Evolutionary conservation across 2,329 filamentous ascomycete genomes (phyloP).

Genomic region (Ophiostoma tasmaniense): DNA sequence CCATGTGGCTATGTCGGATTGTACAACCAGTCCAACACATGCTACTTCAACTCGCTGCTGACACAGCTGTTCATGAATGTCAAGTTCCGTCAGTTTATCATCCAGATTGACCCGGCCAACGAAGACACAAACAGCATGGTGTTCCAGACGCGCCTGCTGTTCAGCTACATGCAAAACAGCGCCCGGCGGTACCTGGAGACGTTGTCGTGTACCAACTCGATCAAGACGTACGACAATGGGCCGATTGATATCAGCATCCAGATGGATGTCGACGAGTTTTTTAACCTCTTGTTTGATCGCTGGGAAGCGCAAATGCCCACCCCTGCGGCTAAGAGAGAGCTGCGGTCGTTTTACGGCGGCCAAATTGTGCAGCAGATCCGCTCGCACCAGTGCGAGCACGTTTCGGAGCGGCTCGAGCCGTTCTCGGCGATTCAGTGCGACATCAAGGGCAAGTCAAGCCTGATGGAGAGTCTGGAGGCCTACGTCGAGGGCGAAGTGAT

Average conservation of each 20-base stretch:
- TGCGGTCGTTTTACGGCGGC: conserved; percentile 83
- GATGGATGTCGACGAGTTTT: conserved; percentile 98
- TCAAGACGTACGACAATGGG: conserved; percentile 74
- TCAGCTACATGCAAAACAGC: conserved; percentile 78
- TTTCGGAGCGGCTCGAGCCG: conserved; percentile 81
- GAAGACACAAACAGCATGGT: conserved; percentile 58
- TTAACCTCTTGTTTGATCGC: conserved; percentile 84
- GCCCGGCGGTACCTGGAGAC: conserved; percentile 68
- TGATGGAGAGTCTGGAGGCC: conserved; percentile 84
- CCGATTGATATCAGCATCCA: conserved; percentile 80
- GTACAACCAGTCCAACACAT: conserved; percentile 90
- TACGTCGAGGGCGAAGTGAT: conserved; percentile 95
- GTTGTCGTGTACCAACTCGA: conserved; percentile 59
- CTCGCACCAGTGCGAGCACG: conserved; percentile 86
- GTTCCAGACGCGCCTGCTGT: conserved; percentile 68
- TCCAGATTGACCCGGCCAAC: conserved; percentile 49
- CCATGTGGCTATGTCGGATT: conserved; percentile 78
- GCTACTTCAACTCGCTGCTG: conserved; percentile 90
- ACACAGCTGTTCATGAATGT: conserved; percentile 96
- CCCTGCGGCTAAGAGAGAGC: conserved; percentile 57
- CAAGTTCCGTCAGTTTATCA: conserved; percentile 75
- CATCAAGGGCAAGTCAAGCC: conserved; percentile 78
- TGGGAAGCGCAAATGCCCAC: conserved; percentile 74
- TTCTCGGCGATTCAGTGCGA: conserved; percentile 95
- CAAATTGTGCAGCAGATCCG: conserved; percentile 91